Percentiles rank a stretch among this genome's conserved stretches.
phyloP scores from a whole-genome alignment of 2,329 filamentous ascomycete species.

The Pseudogymnoascus sp. region DNA sequence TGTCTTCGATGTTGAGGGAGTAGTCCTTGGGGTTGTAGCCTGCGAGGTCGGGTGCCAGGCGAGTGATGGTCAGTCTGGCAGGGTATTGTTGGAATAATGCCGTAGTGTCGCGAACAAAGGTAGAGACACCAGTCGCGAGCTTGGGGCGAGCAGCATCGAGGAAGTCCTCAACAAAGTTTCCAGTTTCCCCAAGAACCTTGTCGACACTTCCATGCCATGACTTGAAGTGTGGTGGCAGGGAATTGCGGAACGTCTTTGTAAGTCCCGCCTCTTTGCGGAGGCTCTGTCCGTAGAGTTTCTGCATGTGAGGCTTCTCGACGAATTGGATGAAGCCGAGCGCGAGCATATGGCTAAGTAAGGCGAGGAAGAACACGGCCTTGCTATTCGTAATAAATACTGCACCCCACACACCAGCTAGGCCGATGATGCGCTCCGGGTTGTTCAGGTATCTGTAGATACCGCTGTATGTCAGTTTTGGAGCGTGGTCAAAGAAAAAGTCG shows the following conservation, averaged over 20 bases:
- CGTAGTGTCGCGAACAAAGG: conserved; percentile 79
- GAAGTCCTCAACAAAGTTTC: conserved; percentile 85
- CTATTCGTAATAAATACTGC: conserved; percentile 90
- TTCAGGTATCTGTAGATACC: conserved; percentile 98
- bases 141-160: conserved; percentile 79
- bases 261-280: conserved; percentile 82
- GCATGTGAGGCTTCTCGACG: conserved; percentile 95
- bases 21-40: conserved; percentile 77
- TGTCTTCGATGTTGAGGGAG: conserved; percentile 64
- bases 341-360: conserved; percentile 75
- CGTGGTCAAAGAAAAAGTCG: conserved; percentile 94
- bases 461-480: conserved; percentile 84
- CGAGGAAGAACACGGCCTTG: conserved; percentile 76
- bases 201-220: conserved; percentile 83
- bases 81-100: conserved; percentile 86
- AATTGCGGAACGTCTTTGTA: conserved; percentile 82
- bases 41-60: conserved; percentile 70
- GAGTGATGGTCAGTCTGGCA: conserved; percentile 73
- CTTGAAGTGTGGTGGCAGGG: conserved; percentile 74
- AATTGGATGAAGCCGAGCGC: conserved; percentile 84
- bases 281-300: conserved; percentile 85
- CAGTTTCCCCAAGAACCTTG: conserved; percentile 75
- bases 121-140: conserved; percentile 76
- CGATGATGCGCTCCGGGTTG: conserved; percentile 91
- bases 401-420: conserved; percentile 92